Conservation (phyloP, 192 early-diverging fungal species). For the Linnemannia elongata region DNA sequence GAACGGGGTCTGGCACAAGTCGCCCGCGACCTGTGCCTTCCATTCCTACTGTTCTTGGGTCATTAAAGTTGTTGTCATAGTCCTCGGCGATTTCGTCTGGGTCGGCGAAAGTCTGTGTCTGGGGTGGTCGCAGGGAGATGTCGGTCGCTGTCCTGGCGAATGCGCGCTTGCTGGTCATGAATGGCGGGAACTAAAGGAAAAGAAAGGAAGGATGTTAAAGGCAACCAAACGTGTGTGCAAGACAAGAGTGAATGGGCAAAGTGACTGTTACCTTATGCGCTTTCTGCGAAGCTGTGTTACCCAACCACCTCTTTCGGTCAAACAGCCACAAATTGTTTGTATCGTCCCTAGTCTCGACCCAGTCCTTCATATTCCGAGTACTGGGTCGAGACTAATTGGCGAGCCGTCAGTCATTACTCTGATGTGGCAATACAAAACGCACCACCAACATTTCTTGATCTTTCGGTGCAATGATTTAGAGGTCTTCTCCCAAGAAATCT, state of each 20-base stretch:
- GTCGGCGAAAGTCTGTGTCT: slow-evolving; percentile 1
- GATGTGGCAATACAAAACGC: too few relatives aligned
- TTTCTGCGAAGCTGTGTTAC: too few relatives aligned
- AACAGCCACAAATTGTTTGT: too few relatives aligned
- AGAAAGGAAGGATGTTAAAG: background rate
- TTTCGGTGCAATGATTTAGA: too few relatives aligned
- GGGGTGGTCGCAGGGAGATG: slow-evolving; percentile 33
- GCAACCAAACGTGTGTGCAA: background rate
- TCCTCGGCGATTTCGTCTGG: background rate
- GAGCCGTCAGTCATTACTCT: too few relatives aligned
- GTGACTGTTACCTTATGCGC: background rate
- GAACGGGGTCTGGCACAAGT: slow-evolving; percentile 1
- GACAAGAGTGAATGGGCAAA: background rate
- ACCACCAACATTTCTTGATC: too few relatives aligned
- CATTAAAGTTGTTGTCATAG: background rate
- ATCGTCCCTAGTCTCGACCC: too few relatives aligned
- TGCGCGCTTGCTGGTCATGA: slow-evolving; percentile 29
- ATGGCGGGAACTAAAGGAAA: background rate
- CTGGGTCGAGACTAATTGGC: too few relatives aligned
- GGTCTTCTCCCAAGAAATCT: too few relatives aligned
- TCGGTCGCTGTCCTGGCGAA: slow-evolving; percentile 39
- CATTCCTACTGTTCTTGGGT: background rate
- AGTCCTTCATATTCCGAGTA: too few relatives aligned
- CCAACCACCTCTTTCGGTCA: too few relatives aligned
- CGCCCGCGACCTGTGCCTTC: background rate